These are phyloP conservation scores for Cladosporium cucumerinum DNA, from an alignment of 2,329 filamentous ascomycete species.

Conservation along the genomic window DNA sequence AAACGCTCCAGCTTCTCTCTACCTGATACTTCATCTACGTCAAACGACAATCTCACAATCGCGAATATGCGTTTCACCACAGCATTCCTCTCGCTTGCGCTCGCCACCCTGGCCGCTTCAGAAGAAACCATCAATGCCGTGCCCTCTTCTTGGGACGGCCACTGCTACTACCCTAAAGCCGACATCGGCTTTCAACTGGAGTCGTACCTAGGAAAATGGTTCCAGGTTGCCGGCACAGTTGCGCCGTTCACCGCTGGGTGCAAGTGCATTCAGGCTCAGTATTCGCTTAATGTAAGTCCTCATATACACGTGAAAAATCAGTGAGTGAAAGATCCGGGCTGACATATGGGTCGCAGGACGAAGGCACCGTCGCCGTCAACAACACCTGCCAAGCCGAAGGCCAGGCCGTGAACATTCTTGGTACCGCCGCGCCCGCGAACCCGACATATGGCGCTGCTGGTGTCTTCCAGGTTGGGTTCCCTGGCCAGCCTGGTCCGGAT, in stretches of 20 bases:
- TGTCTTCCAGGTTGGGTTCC: constrained; percentile 23
- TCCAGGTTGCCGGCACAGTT: constrained; percentile 23
- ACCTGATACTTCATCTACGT: not conserved
- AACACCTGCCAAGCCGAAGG: constrained; percentile 22
- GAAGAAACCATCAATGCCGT: constrained; percentile 11
- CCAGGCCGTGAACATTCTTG: constrained; percentile 19
- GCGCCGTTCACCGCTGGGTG: constrained; percentile 22
- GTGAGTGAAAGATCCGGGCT: not conserved
- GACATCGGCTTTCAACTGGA: constrained; percentile 21
- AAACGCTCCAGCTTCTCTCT: not conserved
- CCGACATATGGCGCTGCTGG: constrained; percentile 22
- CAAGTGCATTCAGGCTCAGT: constrained; percentile 24
- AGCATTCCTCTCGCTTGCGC: not conserved
- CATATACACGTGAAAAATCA: too few relatives aligned
- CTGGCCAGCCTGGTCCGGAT: constrained; percentile 20
- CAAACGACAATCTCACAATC: not conserved
- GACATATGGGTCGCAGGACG: constrained; percentile 12
- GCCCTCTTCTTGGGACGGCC: constrained; percentile 21
- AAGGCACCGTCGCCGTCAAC: constrained; percentile 24
- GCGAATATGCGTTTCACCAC: constrained; percentile 7
- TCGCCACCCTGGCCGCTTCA: constrained; percentile 9
- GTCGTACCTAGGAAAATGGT: constrained; percentile 25
- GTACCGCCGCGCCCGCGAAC: constrained; percentile 21
- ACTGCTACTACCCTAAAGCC: constrained; percentile 25
- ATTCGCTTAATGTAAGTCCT: constrained; percentile 19